Evolutionary conservation across 2,329 filamentous ascomycete genomes (phyloP).

Genomic region (Aspergillus quadrilineatus): DNA sequence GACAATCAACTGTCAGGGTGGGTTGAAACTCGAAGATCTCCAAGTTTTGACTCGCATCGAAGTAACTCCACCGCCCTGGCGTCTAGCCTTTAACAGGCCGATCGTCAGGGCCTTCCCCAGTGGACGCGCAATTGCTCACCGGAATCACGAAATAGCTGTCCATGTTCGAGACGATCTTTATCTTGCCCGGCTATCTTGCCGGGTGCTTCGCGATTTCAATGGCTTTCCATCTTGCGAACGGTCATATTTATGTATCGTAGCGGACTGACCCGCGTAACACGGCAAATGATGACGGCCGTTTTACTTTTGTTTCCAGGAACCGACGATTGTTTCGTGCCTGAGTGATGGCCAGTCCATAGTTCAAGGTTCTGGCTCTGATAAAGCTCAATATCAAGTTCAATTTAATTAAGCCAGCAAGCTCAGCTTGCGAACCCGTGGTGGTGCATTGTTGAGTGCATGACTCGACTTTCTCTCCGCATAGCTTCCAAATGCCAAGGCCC

Average conservation of each 20-base stretch:
- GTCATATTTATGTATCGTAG: not conserved
- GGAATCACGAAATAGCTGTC: not conserved
- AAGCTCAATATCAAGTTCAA: too few relatives aligned
- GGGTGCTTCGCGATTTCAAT: not conserved
- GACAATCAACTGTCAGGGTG: not conserved
- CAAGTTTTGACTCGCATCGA: not conserved
- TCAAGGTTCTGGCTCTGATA: too few relatives aligned
- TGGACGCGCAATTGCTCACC: constrained; percentile 2
- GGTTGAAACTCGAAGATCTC: not conserved
- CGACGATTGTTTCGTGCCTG: too few relatives aligned
- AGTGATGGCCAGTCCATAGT: too few relatives aligned
- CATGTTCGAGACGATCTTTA: not conserved
- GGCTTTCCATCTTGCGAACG: not conserved
- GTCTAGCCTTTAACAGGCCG: not conserved
- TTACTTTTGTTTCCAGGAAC: too few relatives aligned
- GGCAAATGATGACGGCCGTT: too few relatives aligned
- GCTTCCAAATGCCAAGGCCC: too few relatives aligned
- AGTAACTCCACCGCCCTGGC: not conserved
- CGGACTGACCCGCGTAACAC: too few relatives aligned
- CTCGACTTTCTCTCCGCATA: too few relatives aligned
- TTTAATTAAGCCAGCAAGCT: too few relatives aligned
- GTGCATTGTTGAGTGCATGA: too few relatives aligned
- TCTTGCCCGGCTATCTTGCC: not conserved
- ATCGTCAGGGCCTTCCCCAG: not conserved
- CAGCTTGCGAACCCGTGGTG: too few relatives aligned